Conservation (phyloP, 1,139 yeast species). For the Groenewaldozyma auringiensis region DNA sequence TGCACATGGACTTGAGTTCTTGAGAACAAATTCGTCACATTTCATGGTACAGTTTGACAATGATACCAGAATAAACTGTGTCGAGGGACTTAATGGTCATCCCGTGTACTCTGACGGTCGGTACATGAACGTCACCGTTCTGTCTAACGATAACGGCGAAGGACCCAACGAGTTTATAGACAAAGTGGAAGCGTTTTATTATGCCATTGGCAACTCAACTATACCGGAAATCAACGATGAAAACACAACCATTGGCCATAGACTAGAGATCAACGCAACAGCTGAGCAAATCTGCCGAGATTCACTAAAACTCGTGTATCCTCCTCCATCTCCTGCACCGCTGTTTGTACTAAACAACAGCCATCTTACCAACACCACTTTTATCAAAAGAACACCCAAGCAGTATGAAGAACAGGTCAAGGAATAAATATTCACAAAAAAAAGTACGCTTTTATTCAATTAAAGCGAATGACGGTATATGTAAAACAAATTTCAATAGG, state of each 20-base stretch:
- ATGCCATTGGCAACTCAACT: slow-evolving; percentile 1
- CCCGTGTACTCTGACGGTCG: background rate
- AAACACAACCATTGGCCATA: background rate
- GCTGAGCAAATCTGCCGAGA: slow-evolving; percentile 1
- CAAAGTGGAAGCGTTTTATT: background rate
- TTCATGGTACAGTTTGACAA: background rate
- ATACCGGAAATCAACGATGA: slow-evolving; percentile 2
- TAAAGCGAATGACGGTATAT: too few species aligned
- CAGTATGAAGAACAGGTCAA: background rate
- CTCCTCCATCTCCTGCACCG: background rate
- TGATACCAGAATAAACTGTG: slow-evolving; percentile 1
- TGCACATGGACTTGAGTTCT: background rate
- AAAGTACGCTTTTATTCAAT: too few species aligned
- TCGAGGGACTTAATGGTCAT: slow-evolving; percentile 2
- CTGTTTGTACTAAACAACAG: too few species aligned
- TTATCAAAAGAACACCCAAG: background rate
- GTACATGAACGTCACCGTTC: background rate
- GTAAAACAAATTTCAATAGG: too few species aligned
- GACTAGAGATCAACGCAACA: background rate
- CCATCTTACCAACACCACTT: background rate
- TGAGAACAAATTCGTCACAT: background rate
- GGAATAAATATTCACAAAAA: too few species aligned
- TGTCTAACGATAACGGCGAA: background rate
- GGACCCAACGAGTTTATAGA: background rate
- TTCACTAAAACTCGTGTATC: background rate